These are phyloP conservation scores for Pseudogymnoascus pannorum DNA, from an alignment of 2,329 filamentous ascomycete species.

Conservation along the genomic window DNA sequence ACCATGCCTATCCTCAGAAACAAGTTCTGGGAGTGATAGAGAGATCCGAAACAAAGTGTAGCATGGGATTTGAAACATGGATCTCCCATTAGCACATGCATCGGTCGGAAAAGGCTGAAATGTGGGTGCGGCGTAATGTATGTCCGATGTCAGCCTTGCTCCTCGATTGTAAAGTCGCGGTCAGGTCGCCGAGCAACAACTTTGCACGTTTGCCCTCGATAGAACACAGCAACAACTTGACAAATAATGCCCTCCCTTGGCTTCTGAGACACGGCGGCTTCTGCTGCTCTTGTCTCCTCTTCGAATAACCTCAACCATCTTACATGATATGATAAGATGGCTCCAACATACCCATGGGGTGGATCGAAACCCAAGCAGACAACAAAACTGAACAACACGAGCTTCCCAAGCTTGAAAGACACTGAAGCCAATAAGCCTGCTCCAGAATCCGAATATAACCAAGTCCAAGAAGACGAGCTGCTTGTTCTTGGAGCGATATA, in stretches of 20 bases:
- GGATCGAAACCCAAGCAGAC: constrained; percentile 20
- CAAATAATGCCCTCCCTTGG: background rate
- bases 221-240: constrained; percentile 5
- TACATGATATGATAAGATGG: constrained; percentile 20
- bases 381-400: constrained; percentile 35
- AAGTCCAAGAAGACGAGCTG: constrained; percentile 82
- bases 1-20: background rate
- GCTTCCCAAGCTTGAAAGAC: constrained; percentile 44
- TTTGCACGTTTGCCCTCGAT: constrained; percentile 2
- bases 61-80: background rate
- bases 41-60: background rate
- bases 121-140: constrained; percentile 7
- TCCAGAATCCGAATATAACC: constrained; percentile 60
- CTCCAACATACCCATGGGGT: constrained; percentile 28
- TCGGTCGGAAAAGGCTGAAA: constrained; percentile 8
- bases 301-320: constrained; percentile 3
- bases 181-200: constrained; percentile 7
- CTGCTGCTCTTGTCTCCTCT: constrained; percentile 7
- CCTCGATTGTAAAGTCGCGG: constrained; percentile 7
- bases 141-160: constrained; percentile 8
- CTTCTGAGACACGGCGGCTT: constrained; percentile 5
- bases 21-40: background rate
- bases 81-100: background rate
- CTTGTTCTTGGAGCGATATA: constrained; percentile 83
- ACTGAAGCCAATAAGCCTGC: constrained; percentile 30